Percentiles rank a stretch among this genome's conserved stretches.
Evolutionary conservation across 148 eudicot genomes (phyloP).

Genomic region (Vaccinium vitisidaea): DNA sequence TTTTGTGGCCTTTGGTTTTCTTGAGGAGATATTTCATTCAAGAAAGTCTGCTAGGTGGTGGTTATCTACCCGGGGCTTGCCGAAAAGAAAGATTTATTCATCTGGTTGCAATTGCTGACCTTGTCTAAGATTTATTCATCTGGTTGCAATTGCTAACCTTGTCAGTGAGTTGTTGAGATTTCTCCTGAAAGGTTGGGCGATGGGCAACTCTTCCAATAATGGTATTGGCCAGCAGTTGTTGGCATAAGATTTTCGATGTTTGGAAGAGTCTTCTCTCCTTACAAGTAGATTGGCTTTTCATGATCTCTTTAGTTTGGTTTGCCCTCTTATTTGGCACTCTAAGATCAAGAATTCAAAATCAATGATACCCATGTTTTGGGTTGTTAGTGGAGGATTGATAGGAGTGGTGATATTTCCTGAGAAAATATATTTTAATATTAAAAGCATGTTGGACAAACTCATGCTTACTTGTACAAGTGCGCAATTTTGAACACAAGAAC

Average conservation of each 20-base stretch:
- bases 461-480: neutral
- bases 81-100: neutral
- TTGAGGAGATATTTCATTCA: neutral
- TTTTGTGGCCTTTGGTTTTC: neutral
- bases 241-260: neutral
- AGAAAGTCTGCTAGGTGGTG: neutral
- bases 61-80: neutral
- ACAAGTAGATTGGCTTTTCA: neutral
- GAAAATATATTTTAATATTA: neutral
- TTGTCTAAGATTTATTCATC: neutral
- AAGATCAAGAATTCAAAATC: neutral
- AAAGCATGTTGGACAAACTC: neutral
- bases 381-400: constrained; percentile 5
- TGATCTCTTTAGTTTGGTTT: neutral
- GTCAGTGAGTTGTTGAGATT: neutral
- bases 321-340: neutral
- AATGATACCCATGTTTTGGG: neutral
- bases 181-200: neutral
- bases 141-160: neutral
- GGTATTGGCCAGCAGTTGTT: neutral
- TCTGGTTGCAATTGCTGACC: neutral
- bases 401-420: constrained; percentile 2
- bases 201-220: neutral
- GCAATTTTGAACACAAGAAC: neutral
- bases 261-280: neutral